phyloP scores from a whole-genome alignment of 2,329 filamentous ascomycete genomes.

The Huntiella bhutanensis region DNA sequence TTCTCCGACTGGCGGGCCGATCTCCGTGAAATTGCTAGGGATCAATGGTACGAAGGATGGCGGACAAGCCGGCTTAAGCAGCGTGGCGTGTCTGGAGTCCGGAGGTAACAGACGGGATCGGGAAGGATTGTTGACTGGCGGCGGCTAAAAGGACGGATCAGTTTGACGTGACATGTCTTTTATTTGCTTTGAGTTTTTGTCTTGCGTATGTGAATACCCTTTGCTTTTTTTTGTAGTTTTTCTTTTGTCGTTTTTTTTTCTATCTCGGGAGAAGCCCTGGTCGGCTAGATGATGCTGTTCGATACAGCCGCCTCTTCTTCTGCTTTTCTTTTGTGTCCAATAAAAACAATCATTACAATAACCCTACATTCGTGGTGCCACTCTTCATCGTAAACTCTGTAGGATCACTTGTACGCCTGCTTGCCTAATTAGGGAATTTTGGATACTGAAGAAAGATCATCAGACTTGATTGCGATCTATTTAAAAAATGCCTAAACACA shows the following conservation, averaged over 20 bases:
- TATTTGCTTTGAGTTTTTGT: constrained; percentile 4
- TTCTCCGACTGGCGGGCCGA: constrained; percentile 89
- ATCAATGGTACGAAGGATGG: constrained; percentile 94
- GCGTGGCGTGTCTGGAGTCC: constrained; percentile 24
- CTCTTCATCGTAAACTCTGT: no score
- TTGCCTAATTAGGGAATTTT: no score
- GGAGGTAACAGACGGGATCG: constrained; percentile 15
- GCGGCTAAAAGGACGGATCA: neutral
- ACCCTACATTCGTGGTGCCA: no score
- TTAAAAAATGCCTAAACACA: no score
- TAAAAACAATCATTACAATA: no score
- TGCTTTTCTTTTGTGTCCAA: neutral
- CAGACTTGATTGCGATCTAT: no score
- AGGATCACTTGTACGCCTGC: no score
- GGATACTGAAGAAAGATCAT: no score
- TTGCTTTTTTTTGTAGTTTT: neutral
- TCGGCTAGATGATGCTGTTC: neutral
- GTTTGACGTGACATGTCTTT: neutral
- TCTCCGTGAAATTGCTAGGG: constrained; percentile 72
- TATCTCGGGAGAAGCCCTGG: neutral
- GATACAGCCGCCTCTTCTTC: neutral
- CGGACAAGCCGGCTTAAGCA: constrained; percentile 51
- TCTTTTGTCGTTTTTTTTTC: neutral
- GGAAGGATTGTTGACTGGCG: no score
- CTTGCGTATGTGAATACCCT: neutral